Evolutionary conservation across 805 yeast species (phyloP), one percentile per base, ranked within the genome.

Genomic region (Saturnispora mendoncae): DNA sequence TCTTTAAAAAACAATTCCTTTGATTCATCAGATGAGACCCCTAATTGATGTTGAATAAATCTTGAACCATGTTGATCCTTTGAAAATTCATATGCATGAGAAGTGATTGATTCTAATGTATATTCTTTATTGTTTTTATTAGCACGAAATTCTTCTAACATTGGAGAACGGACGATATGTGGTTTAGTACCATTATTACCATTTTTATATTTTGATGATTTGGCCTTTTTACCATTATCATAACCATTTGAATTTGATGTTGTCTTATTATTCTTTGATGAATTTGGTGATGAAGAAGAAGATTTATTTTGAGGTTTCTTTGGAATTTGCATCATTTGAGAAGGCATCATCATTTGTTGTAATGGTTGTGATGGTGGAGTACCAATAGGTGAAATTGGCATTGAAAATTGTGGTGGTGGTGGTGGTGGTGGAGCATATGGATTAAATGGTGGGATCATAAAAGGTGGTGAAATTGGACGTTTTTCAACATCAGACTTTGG

Each of bases 21-120:
- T 41, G 71, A 78, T 53, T 85, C 90, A n/a, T 65, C 65, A 7
- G 71, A 49, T 0, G 94, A 79, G 6, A 60, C 61, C 12, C 78
- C 81, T 36, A 90, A 67, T 54, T 83, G 81, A 53, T 88, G 95
- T 64, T 92, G 99, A 48, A 92, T 90, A 54, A 90, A 92, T 49
- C 99, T 71, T 4, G 97, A 88, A 3, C 99, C 99, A 58, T 87
- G 94, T 63, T 92, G 99, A 63, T 92, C 98, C 50, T 84, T 84
- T 38, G 95, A 77, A 52, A 92, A 90, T 60, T 90, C 97, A 45
- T 83, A 70, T 4, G 92, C 92, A 57, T 82, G 87, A 6, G 95
- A 95, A 50, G 77, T 74, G 27, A 90, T 78, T 55, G 84, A 94
- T 45, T 71, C 74, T 50, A 92, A 67, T 24, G 68, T 68, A 56